These are phyloP conservation scores for Alternaria tenuissima DNA, from an alignment of 2,329 filamentous ascomycete species.

Conservation along the genomic window DNA sequence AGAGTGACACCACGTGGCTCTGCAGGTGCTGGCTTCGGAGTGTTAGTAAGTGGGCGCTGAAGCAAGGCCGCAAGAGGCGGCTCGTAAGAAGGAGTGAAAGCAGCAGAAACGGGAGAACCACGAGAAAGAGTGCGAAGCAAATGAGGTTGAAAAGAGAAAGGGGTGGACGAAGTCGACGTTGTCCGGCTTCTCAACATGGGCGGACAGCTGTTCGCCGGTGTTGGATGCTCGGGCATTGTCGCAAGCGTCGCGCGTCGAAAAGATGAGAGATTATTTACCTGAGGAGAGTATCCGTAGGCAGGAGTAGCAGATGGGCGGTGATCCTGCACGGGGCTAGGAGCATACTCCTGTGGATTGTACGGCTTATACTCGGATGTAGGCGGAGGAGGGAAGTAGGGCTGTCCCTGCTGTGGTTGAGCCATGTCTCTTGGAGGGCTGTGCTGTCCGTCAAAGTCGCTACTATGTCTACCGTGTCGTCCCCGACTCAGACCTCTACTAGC, in stretches of 20 bases:
- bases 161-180: slow-evolving; percentile 26
- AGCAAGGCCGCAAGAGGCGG: slow-evolving; percentile 47
- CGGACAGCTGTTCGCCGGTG: slow-evolving; percentile 31
- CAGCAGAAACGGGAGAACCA: slow-evolving; percentile 41
- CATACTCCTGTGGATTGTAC: slow-evolving; percentile 49
- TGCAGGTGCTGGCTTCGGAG: slow-evolving; percentile 35
- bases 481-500: slow-evolving; percentile 40
- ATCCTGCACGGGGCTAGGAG: slow-evolving; percentile 31
- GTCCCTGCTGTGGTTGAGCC: slow-evolving; percentile 39
- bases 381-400: slow-evolving; percentile 44
- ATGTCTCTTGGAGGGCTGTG: slow-evolving; percentile 33
- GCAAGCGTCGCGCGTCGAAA: slow-evolving; percentile 40
- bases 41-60: slow-evolving; percentile 44
- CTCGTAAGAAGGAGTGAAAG: slow-evolving; percentile 47
- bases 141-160: slow-evolving; percentile 27
- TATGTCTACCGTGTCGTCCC: slow-evolving; percentile 36
- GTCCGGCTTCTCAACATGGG: slow-evolving; percentile 33
- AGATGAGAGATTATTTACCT: slow-evolving; percentile 49
- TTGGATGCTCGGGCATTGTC: slow-evolving; percentile 30
- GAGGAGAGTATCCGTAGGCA: slow-evolving; percentile 41
- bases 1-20: slow-evolving; percentile 7
- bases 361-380: slow-evolving; percentile 45
- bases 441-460: slow-evolving; percentile 36
- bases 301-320: slow-evolving; percentile 35
- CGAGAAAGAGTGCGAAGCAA: slow-evolving; percentile 31